A percentile compares a stretch with the other conserved stretches of the same genome.
Conservation (phyloP, 208 protist species). For the Lotmaria passim region DNA sequence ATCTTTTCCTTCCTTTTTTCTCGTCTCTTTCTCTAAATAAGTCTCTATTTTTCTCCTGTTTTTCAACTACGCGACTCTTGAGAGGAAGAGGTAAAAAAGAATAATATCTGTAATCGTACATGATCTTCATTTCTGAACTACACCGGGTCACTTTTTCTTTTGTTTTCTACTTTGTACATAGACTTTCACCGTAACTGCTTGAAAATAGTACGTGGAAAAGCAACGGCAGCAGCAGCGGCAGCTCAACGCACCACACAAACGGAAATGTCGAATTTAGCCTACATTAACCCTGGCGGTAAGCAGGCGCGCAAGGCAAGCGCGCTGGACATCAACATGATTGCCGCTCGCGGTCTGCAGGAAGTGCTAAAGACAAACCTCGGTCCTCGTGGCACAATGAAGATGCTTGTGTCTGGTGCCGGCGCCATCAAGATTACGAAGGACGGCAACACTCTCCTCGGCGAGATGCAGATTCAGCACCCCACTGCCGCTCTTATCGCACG, state of each 20-base stretch:
- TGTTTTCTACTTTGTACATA: slow-evolving; percentile 15
- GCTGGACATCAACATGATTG: slow-evolving; percentile 98
- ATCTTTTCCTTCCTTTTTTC: slow-evolving; percentile 6
- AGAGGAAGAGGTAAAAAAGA: too few relatives aligned
- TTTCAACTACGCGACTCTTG: too few relatives aligned
- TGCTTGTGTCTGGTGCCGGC: slow-evolving; percentile 99
- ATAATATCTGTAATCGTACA: too few relatives aligned
- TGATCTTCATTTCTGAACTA: too few relatives aligned
- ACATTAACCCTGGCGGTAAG: slow-evolving; percentile 91
- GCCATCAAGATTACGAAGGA: slow-evolving; percentile 99
- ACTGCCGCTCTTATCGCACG: slow-evolving; percentile 99
- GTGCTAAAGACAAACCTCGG: slow-evolving; percentile 99
- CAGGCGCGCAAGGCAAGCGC: slow-evolving; percentile 89
- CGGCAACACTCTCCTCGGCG: slow-evolving; percentile 98
- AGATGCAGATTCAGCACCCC: slow-evolving; percentile 99
- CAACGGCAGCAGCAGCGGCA: too few relatives aligned
- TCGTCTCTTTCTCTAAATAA: neutral
- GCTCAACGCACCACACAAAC: slow-evolving; percentile 18
- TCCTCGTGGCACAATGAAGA: slow-evolving; percentile 99
- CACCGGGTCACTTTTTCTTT: slow-evolving; percentile 5
- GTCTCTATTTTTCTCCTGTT: slow-evolving; percentile 14
- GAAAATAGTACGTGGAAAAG: too few relatives aligned
- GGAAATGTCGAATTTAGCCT: slow-evolving; percentile 82
- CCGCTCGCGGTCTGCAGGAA: slow-evolving; percentile 97
- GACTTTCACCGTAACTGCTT: neutral